phyloP scores from a whole-genome alignment of 352 stramenopile genomes.

The Pythium pyrilobum region DNA sequence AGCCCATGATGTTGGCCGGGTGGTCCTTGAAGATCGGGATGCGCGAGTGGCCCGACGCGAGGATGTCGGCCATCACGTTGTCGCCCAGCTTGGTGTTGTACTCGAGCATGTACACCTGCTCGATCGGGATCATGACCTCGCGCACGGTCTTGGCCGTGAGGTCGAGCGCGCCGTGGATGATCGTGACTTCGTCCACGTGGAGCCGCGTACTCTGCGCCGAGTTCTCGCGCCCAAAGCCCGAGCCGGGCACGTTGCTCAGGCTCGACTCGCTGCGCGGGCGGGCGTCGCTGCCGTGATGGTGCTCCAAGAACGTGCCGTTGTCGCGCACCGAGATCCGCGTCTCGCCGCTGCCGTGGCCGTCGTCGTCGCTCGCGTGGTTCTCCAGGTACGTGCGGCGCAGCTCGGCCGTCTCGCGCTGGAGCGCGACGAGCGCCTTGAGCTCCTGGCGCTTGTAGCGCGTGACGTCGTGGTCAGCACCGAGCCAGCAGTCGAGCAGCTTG shows the following conservation, averaged over 20 bases:
- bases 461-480: conserved; percentile 77
- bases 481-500: conserved; percentile 82
- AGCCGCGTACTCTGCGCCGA: conserved; percentile 41
- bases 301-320: background rate
- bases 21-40: conserved; percentile 87
- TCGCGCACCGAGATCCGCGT: background rate
- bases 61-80: conserved; percentile 73
- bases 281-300: background rate
- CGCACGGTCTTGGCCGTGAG: conserved; percentile 81
- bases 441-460: conserved; percentile 87
- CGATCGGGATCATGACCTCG: conserved; percentile 88
- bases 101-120: conserved; percentile 85
- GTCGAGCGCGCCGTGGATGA: conserved; percentile 90
- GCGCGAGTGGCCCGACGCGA: conserved; percentile 79
- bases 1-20: conserved; percentile 67
- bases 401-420: conserved; percentile 53
- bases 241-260: background rate
- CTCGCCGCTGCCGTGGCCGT: background rate
- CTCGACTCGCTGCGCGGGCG: background rate
- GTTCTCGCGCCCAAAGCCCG: conserved; percentile 22
- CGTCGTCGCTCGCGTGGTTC: background rate
- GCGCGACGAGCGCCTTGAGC: conserved; percentile 82
- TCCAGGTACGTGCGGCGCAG: conserved; percentile 14
- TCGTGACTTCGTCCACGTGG: conserved; percentile 87
- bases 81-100: conserved; percentile 71